These are phyloP conservation scores for Colletotrichum endophyticum DNA, from an alignment of 2,329 filamentous ascomycete species.

Conservation along the genomic window DNA sequence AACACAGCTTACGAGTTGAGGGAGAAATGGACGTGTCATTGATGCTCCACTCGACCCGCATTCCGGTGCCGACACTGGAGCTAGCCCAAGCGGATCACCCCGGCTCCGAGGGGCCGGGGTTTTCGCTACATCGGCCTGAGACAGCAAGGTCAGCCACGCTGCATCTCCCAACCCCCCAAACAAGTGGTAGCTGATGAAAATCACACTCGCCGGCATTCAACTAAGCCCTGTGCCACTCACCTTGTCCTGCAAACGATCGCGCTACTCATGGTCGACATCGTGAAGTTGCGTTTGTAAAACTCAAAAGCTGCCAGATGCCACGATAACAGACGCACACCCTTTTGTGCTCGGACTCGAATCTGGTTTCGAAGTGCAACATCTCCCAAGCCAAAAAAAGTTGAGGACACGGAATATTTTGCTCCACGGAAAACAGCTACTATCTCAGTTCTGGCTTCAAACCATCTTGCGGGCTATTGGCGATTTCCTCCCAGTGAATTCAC, in stretches of 20 bases:
- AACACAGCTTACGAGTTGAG: neutral
- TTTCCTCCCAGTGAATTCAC: neutral
- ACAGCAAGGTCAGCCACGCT: neutral
- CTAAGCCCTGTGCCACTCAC: neutral
- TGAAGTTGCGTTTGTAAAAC: neutral
- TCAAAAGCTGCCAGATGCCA: neutral
- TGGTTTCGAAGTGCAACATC: neutral
- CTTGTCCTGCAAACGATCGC: neutral
- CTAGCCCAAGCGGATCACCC: neutral
- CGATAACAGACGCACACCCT: neutral
- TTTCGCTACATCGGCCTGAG: neutral
- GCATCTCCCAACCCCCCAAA: neutral
- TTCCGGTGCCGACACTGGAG: neutral
- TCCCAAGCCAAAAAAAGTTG: neutral
- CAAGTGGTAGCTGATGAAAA: neutral
- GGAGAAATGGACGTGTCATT: conserved; percentile 15
- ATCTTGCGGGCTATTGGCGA: neutral
- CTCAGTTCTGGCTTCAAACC: neutral
- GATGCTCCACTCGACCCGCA: conserved; percentile 13
- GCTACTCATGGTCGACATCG: neutral
- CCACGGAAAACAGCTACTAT: neutral
- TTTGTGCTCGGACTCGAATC: neutral
- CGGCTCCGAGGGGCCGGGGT: neutral
- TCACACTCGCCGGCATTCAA: neutral
- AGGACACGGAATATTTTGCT: neutral